Evolutionary conservation across 192 early-diverging fungal species (phyloP).

Genomic region (Coemansia sp.): DNA sequence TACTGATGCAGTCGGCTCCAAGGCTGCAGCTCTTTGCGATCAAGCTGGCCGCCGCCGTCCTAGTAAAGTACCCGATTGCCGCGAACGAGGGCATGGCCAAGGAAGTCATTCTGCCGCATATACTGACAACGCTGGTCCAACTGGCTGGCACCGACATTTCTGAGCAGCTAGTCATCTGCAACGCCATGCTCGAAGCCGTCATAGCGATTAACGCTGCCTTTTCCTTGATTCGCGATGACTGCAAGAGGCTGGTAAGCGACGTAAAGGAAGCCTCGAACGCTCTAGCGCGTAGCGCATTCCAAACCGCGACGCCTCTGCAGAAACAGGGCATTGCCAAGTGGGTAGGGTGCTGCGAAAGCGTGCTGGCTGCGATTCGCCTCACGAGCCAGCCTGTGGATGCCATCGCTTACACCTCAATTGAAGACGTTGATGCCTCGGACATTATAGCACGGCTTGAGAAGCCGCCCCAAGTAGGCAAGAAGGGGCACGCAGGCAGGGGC

Average conservation of each 20-base stretch:
- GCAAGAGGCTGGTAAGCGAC: constrained; percentile 19
- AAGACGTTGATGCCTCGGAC: constrained; percentile 5
- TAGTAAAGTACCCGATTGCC: constrained; percentile 45
- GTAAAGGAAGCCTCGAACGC: constrained; percentile 24
- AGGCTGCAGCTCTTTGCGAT: constrained; percentile 46
- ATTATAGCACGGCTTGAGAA: constrained; percentile 14
- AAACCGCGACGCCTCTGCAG: constrained; percentile 3
- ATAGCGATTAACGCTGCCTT: constrained; percentile 21
- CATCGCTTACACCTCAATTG: constrained; percentile 11
- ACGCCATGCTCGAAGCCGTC: constrained; percentile 43
- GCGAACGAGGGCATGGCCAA: constrained; percentile 49
- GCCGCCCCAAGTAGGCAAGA: background rate
- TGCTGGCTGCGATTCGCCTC: constrained; percentile 10
- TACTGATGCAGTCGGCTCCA: constrained; percentile 52
- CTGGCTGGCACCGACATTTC: constrained; percentile 23
- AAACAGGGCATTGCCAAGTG: constrained; percentile 23
- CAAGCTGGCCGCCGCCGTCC: constrained; percentile 42
- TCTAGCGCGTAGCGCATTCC: constrained; percentile 2
- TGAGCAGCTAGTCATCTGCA: constrained; percentile 36
- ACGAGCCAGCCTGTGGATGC: background rate
- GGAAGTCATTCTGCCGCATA: constrained; percentile 53
- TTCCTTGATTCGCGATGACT: constrained; percentile 27
- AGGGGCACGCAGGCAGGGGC: background rate
- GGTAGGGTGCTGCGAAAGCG: constrained; percentile 31
- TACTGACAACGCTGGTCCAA: constrained; percentile 46